Evolutionary conservation across 2,329 filamentous ascomycete genomes (phyloP).

Genomic region (Sporothrix schenckii): DNA sequence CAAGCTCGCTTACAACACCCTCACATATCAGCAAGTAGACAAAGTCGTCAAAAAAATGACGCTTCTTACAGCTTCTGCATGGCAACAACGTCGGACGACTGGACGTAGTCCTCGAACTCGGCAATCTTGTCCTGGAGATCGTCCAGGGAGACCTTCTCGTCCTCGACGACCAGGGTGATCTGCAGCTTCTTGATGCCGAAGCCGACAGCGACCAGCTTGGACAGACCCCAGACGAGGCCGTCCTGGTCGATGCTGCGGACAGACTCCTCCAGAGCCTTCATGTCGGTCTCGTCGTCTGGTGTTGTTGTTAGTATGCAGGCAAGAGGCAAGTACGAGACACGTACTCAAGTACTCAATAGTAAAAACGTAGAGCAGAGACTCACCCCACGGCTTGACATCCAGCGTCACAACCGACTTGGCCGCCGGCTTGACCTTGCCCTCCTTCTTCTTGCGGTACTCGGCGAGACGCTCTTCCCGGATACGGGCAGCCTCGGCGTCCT

Average conservation of each 20-base stretch:
- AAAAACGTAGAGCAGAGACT: not conserved
- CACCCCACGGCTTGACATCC: conserved; percentile 90
- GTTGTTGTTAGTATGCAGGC: not conserved
- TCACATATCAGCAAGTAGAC: not conserved
- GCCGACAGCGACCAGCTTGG: conserved; percentile 85
- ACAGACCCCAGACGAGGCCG: conserved; percentile 93
- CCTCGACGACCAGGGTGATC: conserved; percentile 97
- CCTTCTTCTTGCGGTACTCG: conserved; percentile 98
- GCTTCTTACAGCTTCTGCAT: conserved; percentile 85
- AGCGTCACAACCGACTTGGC: conserved; percentile 96
- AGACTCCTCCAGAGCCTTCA: conserved; percentile 75
- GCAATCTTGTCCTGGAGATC: conserved; percentile 84
- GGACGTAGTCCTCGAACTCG: conserved; percentile 90
- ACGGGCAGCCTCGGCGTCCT: conserved; percentile 82
- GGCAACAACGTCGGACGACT: conserved; percentile 87
- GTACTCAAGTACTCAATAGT: not conserved
- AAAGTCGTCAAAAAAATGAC: conserved; percentile 11
- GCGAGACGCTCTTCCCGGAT: conserved; percentile 87
- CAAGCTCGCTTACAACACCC: not conserved
- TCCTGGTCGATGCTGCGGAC: conserved; percentile 87
- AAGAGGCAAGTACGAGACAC: no score
- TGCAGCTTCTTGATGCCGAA: conserved; percentile 99
- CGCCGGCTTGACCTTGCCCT: conserved; percentile 82
- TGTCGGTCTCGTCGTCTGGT: conserved; percentile 88
- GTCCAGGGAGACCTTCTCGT: conserved; percentile 87